Evolutionary conservation across 2,329 filamentous ascomycete species (phyloP), one percentile per base, ranked within the genome.

Genomic region (Orbilia quercus): DNA sequence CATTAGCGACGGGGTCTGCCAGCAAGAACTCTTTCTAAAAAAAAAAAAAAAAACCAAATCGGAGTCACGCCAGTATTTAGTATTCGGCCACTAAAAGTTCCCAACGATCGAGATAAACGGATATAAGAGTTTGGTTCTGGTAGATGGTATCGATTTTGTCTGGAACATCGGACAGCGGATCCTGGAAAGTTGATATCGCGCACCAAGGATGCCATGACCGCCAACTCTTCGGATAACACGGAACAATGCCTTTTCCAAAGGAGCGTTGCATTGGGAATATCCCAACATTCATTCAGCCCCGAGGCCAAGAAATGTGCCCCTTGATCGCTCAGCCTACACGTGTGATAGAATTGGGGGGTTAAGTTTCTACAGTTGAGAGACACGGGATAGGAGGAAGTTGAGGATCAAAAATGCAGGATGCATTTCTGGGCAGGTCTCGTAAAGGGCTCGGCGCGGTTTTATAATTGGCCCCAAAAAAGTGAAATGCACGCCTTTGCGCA

Each of bases 261-360:
- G 38, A 62, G 23, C 31, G 57, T 48, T 55, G 45, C 22, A 23
- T 25, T 38, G 12, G 28, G 31, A 36, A 58, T n/a, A n/a, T 58
- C 60, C 50, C 60, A 66, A 58, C 47, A 51, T 66, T 66, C 47
- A 51, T 66, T 66, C 62, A 66, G 62, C 62, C 62, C 53, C 62
- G 53, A 66, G 20, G 51, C 34, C 28, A 45, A 45, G 42, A 18
- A 44, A 51, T 51, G 14, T 54, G 9, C n/a, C 50, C 6, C n/a
- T 36, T 36, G 11, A 28, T 5, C 28, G 25, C 23, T n/a, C 14
- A 20, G 34, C 18, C 44, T 40, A 57, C 48, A 50, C 51, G 51
- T 40, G 51, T 47, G 62, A 65, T 54, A 47, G 34, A 6, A 44
- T 51, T 23, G 31, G 7, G n/a, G n/a, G n/a, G n/a, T n/a, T n/a